Evolutionary conservation across 2,329 filamentous ascomycete genomes (phyloP).

Genomic region (Trichoderma pleuroti): DNA sequence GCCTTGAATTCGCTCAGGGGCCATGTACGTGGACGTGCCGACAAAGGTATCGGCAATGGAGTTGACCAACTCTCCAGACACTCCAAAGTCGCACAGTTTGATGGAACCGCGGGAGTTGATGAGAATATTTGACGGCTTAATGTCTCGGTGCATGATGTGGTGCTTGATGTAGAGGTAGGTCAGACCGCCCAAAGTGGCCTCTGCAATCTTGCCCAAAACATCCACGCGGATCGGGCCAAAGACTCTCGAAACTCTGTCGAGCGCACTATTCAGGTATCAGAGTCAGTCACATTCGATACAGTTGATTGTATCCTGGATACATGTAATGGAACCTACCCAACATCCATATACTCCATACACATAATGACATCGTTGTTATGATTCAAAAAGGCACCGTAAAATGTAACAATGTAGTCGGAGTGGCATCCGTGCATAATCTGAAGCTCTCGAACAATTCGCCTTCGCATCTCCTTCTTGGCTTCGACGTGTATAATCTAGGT

Average conservation of each 20-base stretch:
- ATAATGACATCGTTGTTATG: conserved; percentile 97
- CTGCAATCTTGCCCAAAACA: conserved; percentile 94
- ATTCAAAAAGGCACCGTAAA: conserved; percentile 96
- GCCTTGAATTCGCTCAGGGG: conserved; percentile 94
- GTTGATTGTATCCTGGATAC: background rate
- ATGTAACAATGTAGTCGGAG: conserved; percentile 93
- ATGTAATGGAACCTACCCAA: conserved; percentile 64
- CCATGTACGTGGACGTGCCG: conserved; percentile 98
- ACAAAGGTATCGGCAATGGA: conserved; percentile 98
- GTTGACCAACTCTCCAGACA: conserved; percentile 97
- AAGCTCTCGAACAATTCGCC: conserved; percentile 92
- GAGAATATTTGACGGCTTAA: conserved; percentile 96
- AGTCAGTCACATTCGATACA: background rate
- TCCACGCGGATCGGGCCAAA: conserved; percentile 95
- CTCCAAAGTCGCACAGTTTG: conserved; percentile 97
- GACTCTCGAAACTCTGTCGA: conserved; percentile 89
- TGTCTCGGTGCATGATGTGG: conserved; percentile 98
- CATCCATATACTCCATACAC: conserved; percentile 99
- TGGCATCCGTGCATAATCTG: conserved; percentile 99
- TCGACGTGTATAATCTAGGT: conserved; percentile 91
- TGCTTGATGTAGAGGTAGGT: conserved; percentile 94
- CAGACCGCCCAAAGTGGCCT: conserved; percentile 87
- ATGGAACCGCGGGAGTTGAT: conserved; percentile 93
- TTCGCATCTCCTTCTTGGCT: conserved; percentile 93
- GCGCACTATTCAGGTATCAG: conserved; percentile 56